Base-by-base conservation (phyloP, 495 filamentous ascomycete genomes). In the Neurospora sp. region DNA sequence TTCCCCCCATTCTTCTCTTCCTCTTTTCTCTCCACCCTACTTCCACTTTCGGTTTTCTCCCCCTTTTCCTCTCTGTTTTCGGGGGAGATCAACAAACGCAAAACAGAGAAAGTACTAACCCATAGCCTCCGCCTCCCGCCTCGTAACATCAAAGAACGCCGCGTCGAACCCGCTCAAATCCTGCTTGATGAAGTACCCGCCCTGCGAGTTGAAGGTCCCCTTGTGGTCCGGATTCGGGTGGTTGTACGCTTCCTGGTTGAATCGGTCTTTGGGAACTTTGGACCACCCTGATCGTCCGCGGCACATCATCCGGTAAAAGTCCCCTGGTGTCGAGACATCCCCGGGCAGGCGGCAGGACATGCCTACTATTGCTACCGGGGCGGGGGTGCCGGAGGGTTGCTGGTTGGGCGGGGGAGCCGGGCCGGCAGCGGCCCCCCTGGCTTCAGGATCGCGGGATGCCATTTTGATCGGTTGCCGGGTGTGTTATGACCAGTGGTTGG, bases 211-310 rank as follows among this genome's bases (percentile, higher is more conserved):
- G 72, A 83, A 79, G n/a, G 77, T 76, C 13, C 82, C 83, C 71
- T 79, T 81, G 73, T 83, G 82, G 72, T 81, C 82, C 6, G 81
- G 83, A 72, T 83, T 82, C 5, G 89, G 91, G 74, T 94, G 92
- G 34, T 89, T 88, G 72, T 92, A 89, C 8, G 91, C 90, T 76
- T 92, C 88, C 24, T 79, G 76, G 73, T 81, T 83, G 84, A 92
- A 96, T 37, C 93, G 89, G 73, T 92, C 89, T 24, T 84, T 75
- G 0, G 93, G 93, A 70, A 92, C 80, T 72, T 81, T 77, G 6
- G 78, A 80, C 82, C 82, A 83, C 17, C 79, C 83, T 70, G 77
- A 79, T n/a, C 79, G 72, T 39, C 77, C 77, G 28, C 79, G 80
- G 71, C 79, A 77, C 5, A 87, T 76, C 78, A 87, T 77, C 3